Conservation (phyloP, 306 rosid species). For the Vachellia pachyceras region DNA sequence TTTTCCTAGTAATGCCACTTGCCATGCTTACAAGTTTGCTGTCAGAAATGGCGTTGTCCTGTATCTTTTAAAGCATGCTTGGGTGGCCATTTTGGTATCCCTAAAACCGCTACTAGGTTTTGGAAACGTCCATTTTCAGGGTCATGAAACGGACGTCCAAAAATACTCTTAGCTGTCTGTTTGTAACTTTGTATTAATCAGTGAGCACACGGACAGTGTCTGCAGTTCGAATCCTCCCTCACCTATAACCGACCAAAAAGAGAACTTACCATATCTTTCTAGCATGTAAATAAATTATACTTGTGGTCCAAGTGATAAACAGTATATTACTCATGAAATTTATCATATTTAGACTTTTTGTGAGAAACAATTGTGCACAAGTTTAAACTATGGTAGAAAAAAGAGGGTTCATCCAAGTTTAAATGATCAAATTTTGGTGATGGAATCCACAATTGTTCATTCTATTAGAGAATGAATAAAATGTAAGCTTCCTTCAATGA, state of each 20-base stretch:
- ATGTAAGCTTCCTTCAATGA: neutral
- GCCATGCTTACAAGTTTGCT: neutral
- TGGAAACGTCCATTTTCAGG: neutral
- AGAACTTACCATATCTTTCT: neutral
- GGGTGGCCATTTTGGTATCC: neutral
- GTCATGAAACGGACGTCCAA: too few species aligned
- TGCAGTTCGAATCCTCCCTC: neutral
- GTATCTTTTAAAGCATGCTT: neutral
- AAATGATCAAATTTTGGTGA: neutral
- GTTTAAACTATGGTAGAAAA: neutral
- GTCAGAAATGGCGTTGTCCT: neutral
- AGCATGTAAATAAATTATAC: neutral
- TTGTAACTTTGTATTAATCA: neutral
- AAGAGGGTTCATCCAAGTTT: neutral
- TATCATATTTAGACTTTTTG: too few species aligned
- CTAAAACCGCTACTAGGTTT: neutral
- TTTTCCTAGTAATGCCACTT: neutral
- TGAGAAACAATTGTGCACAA: neutral
- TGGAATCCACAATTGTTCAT: neutral
- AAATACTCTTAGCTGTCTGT: neutral
- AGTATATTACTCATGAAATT: neutral
- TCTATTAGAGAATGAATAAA: neutral
- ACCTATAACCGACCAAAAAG: neutral
- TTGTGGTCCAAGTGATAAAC: neutral
- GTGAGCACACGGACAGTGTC: neutral